phyloP scores from a whole-genome alignment of 306 rosid species.

The Vicia faba region DNA sequence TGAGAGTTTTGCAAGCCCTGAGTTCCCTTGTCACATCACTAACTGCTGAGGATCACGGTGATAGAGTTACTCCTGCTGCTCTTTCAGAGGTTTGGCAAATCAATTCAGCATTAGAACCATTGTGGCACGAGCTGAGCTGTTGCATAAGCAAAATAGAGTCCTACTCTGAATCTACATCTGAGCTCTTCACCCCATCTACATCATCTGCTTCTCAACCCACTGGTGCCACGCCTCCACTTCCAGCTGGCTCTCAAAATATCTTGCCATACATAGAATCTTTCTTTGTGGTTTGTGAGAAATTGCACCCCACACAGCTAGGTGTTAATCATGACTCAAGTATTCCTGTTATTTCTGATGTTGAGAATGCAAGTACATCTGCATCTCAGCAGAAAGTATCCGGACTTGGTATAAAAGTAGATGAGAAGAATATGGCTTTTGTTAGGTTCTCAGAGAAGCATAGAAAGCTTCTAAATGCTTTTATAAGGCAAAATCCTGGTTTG shows the following conservation, averaged over 20 bases:
- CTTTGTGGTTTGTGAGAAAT: constrained; percentile 97
- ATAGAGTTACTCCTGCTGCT: constrained; percentile 48
- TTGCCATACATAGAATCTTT: constrained; percentile 98
- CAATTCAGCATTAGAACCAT: constrained; percentile 84
- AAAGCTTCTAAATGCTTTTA: constrained; percentile 90
- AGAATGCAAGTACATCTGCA: constrained; percentile 63
- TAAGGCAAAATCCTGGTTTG: constrained; percentile 98
- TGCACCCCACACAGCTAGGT: constrained; percentile 83
- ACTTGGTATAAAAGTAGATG: constrained; percentile 69
- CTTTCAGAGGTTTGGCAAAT: constrained; percentile 83
- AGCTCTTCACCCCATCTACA: constrained; percentile 50
- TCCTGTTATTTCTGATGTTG: constrained; percentile 70
- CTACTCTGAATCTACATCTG: constrained; percentile 79
- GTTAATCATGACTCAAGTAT: constrained; percentile 58
- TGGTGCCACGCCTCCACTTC: constrained; percentile 78
- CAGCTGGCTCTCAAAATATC: constrained; percentile 95
- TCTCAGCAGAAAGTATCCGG: constrained; percentile 64
- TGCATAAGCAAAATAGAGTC: constrained; percentile 94
- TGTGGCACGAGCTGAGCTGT: constrained; percentile 93
- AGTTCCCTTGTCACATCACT: constrained; percentile 77
- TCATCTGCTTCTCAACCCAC: constrained; percentile 71
- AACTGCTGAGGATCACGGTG: constrained; percentile 63
- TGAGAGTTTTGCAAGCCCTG: constrained; percentile 96
- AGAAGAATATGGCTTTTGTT: constrained; percentile 75
- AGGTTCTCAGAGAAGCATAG: constrained; percentile 95